These are phyloP conservation scores for Hypoxylon fuscum DNA, from an alignment of 495 filamentous ascomycete species.

Conservation along the genomic window DNA sequence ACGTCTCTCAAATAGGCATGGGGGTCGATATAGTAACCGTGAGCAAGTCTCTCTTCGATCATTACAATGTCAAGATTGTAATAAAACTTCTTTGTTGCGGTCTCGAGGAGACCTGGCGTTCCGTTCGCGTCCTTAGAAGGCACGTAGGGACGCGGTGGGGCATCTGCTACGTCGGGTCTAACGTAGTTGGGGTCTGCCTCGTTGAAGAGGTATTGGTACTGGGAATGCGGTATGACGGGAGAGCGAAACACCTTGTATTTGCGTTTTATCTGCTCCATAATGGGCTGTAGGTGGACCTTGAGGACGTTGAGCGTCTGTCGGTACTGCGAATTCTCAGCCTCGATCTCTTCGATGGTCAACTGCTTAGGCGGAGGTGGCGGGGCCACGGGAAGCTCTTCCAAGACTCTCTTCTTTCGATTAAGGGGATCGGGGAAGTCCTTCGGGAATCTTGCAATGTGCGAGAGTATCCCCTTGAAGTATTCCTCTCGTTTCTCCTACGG, in stretches of 20 bases:
- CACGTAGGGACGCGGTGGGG: constrained; percentile 76
- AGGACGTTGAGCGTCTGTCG: constrained; percentile 80
- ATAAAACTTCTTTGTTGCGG: constrained; percentile 79
- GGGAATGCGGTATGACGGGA: constrained; percentile 74
- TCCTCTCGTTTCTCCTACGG: constrained; percentile 68
- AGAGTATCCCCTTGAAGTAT: constrained; percentile 78
- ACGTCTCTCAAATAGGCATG: constrained; percentile 89
- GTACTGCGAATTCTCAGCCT: constrained; percentile 82
- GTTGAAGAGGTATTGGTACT: constrained; percentile 81
- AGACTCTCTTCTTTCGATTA: constrained; percentile 82
- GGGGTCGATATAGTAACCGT: constrained; percentile 92
- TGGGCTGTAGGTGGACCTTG: constrained; percentile 85
- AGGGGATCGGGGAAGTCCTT: constrained; percentile 85
- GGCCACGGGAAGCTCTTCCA: constrained; percentile 79
- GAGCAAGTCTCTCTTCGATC: constrained; percentile 92
- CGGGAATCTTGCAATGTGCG: constrained; percentile 78
- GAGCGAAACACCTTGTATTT: constrained; percentile 84
- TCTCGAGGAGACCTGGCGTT: constrained; percentile 73
- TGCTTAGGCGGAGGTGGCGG: constrained; percentile 70
- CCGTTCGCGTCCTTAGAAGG: constrained; percentile 77
- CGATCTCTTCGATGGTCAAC: constrained; percentile 78
- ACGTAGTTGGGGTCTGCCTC: constrained; percentile 84
- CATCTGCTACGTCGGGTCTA: constrained; percentile 74
- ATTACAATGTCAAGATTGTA: constrained; percentile 95
- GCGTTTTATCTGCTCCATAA: constrained; percentile 93